phyloP scores from a whole-genome alignment of 2,329 filamentous ascomycete species.

The Erysiphe pulchra region DNA sequence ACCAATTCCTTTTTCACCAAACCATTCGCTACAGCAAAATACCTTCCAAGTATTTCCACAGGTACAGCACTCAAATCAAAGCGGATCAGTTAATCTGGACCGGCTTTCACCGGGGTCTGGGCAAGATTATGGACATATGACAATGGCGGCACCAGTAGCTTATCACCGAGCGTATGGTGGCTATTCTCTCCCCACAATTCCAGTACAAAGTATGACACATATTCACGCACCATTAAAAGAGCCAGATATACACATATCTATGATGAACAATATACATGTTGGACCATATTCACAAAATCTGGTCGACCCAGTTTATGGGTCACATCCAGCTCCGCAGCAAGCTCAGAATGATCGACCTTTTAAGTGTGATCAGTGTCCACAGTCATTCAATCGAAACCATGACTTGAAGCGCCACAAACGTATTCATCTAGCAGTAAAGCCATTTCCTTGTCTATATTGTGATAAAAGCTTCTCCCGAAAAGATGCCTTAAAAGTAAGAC shows the following conservation, averaged over 20 bases:
- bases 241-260: not conserved
- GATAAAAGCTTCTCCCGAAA: constrained; percentile 95
- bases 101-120: constrained; percentile 17
- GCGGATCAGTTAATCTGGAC: constrained; percentile 15
- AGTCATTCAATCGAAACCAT: constrained; percentile 90
- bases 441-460: constrained; percentile 73
- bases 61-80: constrained; percentile 18
- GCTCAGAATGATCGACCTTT: constrained; percentile 61
- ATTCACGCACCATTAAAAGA: constrained; percentile 36
- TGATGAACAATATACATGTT: constrained; percentile 18
- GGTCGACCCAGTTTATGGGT: constrained; percentile 26
- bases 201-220: constrained; percentile 50
- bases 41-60: constrained; percentile 22
- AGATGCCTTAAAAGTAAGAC: constrained; percentile 75
- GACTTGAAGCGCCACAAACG: constrained; percentile 89
- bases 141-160: constrained; percentile 29
- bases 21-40: constrained; percentile 21
- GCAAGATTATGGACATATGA: constrained; percentile 12
- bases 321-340: constrained; percentile 23
- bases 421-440: constrained; percentile 87
- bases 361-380: constrained; percentile 76
- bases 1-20: constrained; percentile 28
- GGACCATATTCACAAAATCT: constrained; percentile 27
- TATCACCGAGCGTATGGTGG: constrained; percentile 23
- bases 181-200: constrained; percentile 34